Percentiles rank a stretch among this genome's conserved stretches.
Evolutionary conservation across 208 protist species (phyloP).

Genomic region (Leishmania amazonensis): DNA sequence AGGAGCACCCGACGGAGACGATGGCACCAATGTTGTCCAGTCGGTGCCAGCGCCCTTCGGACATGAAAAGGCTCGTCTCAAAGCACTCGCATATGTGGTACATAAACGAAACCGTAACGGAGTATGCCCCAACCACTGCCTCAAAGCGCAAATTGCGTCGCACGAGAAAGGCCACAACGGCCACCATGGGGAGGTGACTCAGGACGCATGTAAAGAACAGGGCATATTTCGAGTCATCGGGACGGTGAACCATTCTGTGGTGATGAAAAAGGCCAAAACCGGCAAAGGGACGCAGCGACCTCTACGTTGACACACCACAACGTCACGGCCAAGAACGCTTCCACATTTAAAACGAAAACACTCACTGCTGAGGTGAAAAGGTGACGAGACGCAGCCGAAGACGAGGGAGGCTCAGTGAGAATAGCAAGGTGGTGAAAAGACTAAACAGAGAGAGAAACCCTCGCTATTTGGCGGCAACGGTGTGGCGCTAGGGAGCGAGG

Average conservation of each 20-base stretch:
- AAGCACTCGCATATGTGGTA: constrained; percentile 76
- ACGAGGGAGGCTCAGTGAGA: too few species aligned
- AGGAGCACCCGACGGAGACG: constrained; percentile 44
- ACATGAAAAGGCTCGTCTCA: constrained; percentile 42
- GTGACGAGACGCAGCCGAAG: neutral
- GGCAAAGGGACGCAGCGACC: neutral
- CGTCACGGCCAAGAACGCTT: neutral
- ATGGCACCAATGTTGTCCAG: constrained; percentile 81
- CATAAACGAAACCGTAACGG: constrained; percentile 62
- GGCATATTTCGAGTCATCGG: constrained; percentile 31
- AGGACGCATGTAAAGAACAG: constrained; percentile 61
- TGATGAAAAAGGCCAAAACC: neutral
- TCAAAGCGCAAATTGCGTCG: constrained; percentile 36
- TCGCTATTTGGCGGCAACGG: neutral
- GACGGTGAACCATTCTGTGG: constrained; percentile 19
- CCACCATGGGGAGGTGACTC: constrained; percentile 53
- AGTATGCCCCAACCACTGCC: constrained; percentile 29
- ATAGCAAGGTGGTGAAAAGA: neutral
- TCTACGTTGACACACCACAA: neutral
- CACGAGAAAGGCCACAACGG: constrained; percentile 30
- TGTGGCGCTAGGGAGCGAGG: neutral
- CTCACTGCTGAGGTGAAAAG: neutral
- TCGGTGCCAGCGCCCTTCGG: constrained; percentile 67
- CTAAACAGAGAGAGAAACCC: neutral
- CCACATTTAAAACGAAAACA: neutral